Evolutionary conservation across 2,329 filamentous ascomycete genomes (phyloP).

Genomic region (Zelopaecilomyces penicillatus): DNA sequence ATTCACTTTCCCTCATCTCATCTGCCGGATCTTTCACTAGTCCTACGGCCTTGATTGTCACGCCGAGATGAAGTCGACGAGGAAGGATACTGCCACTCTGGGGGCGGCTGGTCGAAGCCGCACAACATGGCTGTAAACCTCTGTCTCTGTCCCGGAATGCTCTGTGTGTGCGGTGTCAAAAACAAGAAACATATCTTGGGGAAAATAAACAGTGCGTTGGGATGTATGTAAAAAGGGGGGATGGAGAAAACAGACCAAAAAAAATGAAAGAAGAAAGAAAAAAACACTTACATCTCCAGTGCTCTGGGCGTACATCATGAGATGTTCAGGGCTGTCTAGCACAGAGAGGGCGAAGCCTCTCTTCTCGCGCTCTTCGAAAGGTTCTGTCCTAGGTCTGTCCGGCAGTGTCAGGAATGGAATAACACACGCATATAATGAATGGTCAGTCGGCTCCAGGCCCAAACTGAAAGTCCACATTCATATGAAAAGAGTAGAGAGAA

Average conservation of each 20-base stretch:
- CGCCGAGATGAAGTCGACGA: not conserved
- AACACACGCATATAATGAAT: too few relatives aligned
- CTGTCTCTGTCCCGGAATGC: conserved; percentile 46
- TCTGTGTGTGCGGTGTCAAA: conserved; percentile 27
- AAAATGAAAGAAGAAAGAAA: not conserved
- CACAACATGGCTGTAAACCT: conserved; percentile 49
- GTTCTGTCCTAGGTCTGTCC: conserved; percentile 22
- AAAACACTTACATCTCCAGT: conserved; percentile 41
- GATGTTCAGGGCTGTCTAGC: conserved; percentile 47
- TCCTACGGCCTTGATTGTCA: too few relatives aligned
- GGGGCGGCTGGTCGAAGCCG: conserved; percentile 32
- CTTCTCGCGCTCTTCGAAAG: conserved; percentile 34
- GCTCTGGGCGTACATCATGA: conserved; percentile 51
- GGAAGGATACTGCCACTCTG: conserved; percentile 6
- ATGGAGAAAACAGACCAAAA: not conserved
- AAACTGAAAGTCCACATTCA: too few relatives aligned
- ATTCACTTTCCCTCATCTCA: too few relatives aligned
- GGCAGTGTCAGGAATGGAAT: too few relatives aligned
- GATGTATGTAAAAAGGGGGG: not conserved
- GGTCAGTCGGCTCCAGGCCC: not conserved
- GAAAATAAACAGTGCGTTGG: too few relatives aligned
- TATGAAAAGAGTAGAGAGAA: too few relatives aligned
- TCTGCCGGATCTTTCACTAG: too few relatives aligned
- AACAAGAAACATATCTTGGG: too few relatives aligned
- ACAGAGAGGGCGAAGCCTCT: conserved; percentile 44